Evolutionary conservation across 1,139 yeast species (phyloP), one percentile per base, ranked within the genome.

Genomic region (Casaregolazyma lundiana): DNA sequence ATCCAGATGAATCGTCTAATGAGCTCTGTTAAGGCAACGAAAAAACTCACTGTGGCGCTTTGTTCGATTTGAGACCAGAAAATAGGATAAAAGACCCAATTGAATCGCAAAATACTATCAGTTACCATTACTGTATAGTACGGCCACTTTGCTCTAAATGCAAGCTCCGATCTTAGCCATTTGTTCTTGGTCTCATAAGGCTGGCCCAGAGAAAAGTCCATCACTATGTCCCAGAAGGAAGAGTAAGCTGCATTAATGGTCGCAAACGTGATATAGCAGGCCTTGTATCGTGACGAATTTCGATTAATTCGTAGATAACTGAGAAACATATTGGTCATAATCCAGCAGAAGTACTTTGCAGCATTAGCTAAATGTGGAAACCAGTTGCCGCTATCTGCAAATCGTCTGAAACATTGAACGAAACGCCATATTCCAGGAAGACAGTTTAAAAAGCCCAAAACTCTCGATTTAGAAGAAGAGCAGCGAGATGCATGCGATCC

Each of bases 281-380:
- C 76, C 49, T 83, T 71, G 53, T 77, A 70, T 1, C 60, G 50
- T 0, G 68, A 57, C 11, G 72, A 69, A 3, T 53, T 51, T 9
- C 66, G 65, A 36, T 80, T 74, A 45, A 87, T 84, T 56, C 98
- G 77, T 62, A 88, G 90, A 24, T 84, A 69, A 67, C 95, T 85
- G 54, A 92, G 70, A n/a, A 84, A 70, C 58, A 81, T 77, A 64
- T 86, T 83, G 65, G 86, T 88, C 20, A 77, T 55, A 2, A 86
- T 75, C 1, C 89, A 76, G 30, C 84, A 67, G 1, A 76, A 61
- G 63, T 90, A 92, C 64, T 92, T 92, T 38, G 72, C 59, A 74
- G 88, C 87, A 60, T 92, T 92, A n/a, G 96, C 92, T 51, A 92
- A 68, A 73, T 92, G 99, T 1, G 99, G 99, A 62, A 92, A 94